Evolutionary conservation across 192 early-diverging fungal species (phyloP).

Genomic region (Backusella westeae): DNA sequence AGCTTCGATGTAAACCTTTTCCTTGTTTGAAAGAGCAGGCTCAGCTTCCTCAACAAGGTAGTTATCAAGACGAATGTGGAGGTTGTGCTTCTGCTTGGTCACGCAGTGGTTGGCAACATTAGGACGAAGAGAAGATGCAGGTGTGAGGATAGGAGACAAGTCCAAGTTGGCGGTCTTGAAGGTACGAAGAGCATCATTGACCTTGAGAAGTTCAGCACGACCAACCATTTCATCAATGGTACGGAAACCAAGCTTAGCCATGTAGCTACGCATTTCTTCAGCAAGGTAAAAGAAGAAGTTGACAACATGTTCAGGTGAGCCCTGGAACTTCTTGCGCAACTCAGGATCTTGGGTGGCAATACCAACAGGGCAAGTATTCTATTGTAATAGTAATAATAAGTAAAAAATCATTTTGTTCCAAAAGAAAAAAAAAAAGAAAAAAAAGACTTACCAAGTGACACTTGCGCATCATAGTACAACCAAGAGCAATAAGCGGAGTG

Average conservation of each 20-base stretch:
- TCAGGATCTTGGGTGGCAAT: constrained; percentile 96
- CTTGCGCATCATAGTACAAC: constrained; percentile 95
- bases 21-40: constrained; percentile 59
- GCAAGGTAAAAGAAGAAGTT: constrained; percentile 99
- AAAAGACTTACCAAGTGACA: constrained; percentile 25
- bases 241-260: constrained; percentile 93
- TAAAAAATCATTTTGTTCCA: not conserved
- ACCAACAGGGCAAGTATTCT: constrained; percentile 96
- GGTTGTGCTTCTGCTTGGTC: constrained; percentile 84
- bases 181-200: constrained; percentile 72
- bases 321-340: constrained; percentile 92
- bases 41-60: constrained; percentile 82
- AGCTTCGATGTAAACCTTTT: constrained; percentile 56
- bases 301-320: constrained; percentile 93
- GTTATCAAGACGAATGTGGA: constrained; percentile 86
- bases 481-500: constrained; percentile 95
- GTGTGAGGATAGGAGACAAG: constrained; percentile 82
- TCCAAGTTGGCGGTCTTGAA: constrained; percentile 88
- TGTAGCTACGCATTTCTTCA: constrained; percentile 89
- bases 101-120: constrained; percentile 85
- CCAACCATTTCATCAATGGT: constrained; percentile 97
- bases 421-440: not conserved
- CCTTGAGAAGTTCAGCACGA: constrained; percentile 78
- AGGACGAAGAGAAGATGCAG: constrained; percentile 82
- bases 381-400: constrained; percentile 47